Evolutionary conservation across 164 flowering plant species (phyloP), one percentile per base, ranked within the genome.

Genomic region (Berberis vulgaris): DNA sequence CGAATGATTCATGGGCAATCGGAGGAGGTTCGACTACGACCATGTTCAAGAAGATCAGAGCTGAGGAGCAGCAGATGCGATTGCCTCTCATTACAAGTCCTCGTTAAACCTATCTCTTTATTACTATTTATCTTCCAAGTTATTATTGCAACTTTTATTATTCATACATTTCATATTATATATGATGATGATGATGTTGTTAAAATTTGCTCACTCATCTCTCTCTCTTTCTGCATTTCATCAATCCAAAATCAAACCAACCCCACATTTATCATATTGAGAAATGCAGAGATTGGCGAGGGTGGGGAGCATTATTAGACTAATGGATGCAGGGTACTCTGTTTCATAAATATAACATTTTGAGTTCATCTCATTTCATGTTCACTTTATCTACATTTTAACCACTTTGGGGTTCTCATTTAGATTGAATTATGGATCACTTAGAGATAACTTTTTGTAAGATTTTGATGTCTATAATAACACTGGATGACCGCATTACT

Each of bases 1-100:
- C 85, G 1, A 80, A 80, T 44, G 84, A 80, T 55, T 84, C 91
- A 38, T 81, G 86, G 89, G 73, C 70, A 1, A n/a, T 43, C 79
- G 61, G 80, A 41, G 65, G 81, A 1, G 77, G 76, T 12, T 63
- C 85, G 2, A 84, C 90, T 7, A 79, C 89, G 2, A 81, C 85
- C 0, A 83, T 74, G 59, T 56, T 74, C 53, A 85, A 85, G 83
- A 85, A 72, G 78, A 71, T 57, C 50, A 80, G 77, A 65, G 61
- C 74, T 5, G 79, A 67, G 65, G 83, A 78, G 53, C 46, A 69
- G 78, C 62, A 50, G 65, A 41, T 62, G 65, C 41, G 45, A 41
- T 12, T 62, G 63, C 72, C 79, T 26, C 60, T 73, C 42, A 52
- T 52, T 9, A 62, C 63, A 64, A 76, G 69, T 57, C 74, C 74